Evolutionary conservation across 805 yeast genomes (phyloP).

Genomic region (Wickerhamomyces mucosus): DNA sequence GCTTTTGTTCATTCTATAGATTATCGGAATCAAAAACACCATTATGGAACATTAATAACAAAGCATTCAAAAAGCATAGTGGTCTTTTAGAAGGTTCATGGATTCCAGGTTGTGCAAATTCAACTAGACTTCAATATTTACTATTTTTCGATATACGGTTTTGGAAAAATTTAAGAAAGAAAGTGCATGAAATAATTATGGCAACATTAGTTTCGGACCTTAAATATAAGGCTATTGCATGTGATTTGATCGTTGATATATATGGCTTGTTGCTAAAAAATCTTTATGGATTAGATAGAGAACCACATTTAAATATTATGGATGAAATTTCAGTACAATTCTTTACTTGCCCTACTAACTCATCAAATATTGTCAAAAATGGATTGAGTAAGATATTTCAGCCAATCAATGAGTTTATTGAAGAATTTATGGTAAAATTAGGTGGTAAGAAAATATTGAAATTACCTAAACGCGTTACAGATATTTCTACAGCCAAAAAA

Average conservation of each 20-base stretch:
- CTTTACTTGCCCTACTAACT: slow-evolving; percentile 81
- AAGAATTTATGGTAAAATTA: slow-evolving; percentile 23
- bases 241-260: slow-evolving; percentile 44
- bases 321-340: slow-evolving; percentile 73
- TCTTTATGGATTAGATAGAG: slow-evolving; percentile 63
- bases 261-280: slow-evolving; percentile 41
- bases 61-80: slow-evolving; percentile 2
- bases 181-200: slow-evolving; percentile 37
- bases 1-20: slow-evolving; percentile 26
- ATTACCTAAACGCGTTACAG: slow-evolving; percentile 3
- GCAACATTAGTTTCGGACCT: slow-evolving; percentile 48
- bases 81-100: slow-evolving; percentile 12
- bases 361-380: slow-evolving; percentile 35
- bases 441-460: slow-evolving; percentile 22
- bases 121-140: slow-evolving; percentile 49
- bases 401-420: slow-evolving; percentile 36
- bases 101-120: slow-evolving; percentile 6
- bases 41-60: slow-evolving; percentile 15
- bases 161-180: slow-evolving; percentile 40
- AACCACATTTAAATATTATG: slow-evolving; percentile 75
- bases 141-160: slow-evolving; percentile 51
- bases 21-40: slow-evolving; percentile 9
- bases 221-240: slow-evolving; percentile 35
- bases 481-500: slow-evolving; percentile 7
- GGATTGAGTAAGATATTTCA: slow-evolving; percentile 31